Conservation (phyloP, 805 yeast genomes). For the Starmerella etchellsii region DNA sequence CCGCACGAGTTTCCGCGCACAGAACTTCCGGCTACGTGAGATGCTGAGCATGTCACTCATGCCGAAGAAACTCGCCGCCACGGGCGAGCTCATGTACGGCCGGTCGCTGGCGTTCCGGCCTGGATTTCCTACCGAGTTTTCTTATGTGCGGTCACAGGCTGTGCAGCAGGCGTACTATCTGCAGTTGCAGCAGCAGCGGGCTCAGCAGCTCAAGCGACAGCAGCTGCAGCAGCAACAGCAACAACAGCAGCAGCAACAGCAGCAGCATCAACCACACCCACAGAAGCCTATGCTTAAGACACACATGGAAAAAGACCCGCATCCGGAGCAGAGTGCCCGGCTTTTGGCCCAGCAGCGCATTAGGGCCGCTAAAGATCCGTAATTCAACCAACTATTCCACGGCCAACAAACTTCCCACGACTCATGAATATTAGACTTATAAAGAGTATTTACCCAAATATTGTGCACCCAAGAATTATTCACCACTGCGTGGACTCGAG, state of each 20-base stretch:
- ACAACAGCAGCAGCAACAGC: constrained; percentile 2
- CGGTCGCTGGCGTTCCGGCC: constrained; percentile 64
- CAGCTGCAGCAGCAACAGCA: constrained; percentile 9
- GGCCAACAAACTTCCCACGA: too few species aligned
- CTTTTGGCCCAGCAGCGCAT: constrained; percentile 1
- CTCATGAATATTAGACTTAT: too few species aligned
- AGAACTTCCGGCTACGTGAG: constrained; percentile 79
- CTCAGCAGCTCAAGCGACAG: constrained; percentile 8
- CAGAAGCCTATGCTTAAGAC: not conserved
- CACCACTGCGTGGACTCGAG: constrained; percentile 14
- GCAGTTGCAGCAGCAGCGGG: constrained; percentile 18
- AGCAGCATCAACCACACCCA: not conserved
- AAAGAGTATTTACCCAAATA: too few species aligned
- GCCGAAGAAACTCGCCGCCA: constrained; percentile 37
- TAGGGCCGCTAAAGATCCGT: not conserved
- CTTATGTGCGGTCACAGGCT: constrained; percentile 26
- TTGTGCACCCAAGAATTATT: too few species aligned
- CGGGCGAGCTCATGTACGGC: constrained; percentile 49
- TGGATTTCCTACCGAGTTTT: constrained; percentile 47
- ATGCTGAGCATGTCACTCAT: constrained; percentile 73
- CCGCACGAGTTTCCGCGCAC: constrained; percentile 57
- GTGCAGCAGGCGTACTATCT: constrained; percentile 23
- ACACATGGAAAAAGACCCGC: not conserved
- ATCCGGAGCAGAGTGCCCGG: constrained; percentile 3
- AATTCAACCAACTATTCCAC: too few species aligned